These are phyloP conservation scores for Ophiostoma australiae DNA, from an alignment of 2,329 filamentous ascomycete species.

Conservation along the genomic window DNA sequence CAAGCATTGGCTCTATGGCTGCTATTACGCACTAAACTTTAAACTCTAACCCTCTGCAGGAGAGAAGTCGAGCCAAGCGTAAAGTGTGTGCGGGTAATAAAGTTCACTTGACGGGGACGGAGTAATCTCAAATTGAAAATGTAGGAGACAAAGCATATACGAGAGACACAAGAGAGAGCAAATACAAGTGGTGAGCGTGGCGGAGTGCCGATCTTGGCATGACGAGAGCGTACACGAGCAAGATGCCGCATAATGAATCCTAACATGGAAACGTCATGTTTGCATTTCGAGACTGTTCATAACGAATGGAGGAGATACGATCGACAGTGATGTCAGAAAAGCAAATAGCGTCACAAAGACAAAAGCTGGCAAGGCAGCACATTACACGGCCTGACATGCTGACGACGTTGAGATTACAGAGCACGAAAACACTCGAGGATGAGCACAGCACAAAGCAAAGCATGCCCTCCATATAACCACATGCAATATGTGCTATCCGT, in stretches of 20 bases:
- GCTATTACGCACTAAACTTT: not conserved
- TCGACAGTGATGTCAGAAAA: not conserved
- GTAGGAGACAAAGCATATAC: not conserved
- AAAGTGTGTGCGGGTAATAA: not conserved
- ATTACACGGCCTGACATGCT: not conserved
- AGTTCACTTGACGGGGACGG: not conserved
- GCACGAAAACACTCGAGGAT: not conserved
- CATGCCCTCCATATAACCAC: not conserved
- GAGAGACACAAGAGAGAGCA: not conserved
- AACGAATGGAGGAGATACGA: constrained; percentile 2
- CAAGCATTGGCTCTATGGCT: not conserved
- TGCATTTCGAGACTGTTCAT: not conserved
- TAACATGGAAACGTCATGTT: not conserved
- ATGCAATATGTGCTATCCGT: not conserved
- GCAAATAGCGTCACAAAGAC: not conserved
- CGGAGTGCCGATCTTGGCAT: not conserved
- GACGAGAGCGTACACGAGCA: not conserved
- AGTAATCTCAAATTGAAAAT: not conserved
- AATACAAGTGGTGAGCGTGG: not conserved
- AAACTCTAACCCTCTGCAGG: not conserved
- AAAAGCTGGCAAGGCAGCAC: not conserved
- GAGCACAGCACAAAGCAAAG: not conserved
- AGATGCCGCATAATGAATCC: not conserved
- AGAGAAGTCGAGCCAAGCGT: not conserved
- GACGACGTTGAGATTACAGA: not conserved